A percentile compares a stretch with the other conserved stretches of the same genome.
Conservation (phyloP, 1,284 basidiomycete species). For the Ganoderma boninense region DNA sequence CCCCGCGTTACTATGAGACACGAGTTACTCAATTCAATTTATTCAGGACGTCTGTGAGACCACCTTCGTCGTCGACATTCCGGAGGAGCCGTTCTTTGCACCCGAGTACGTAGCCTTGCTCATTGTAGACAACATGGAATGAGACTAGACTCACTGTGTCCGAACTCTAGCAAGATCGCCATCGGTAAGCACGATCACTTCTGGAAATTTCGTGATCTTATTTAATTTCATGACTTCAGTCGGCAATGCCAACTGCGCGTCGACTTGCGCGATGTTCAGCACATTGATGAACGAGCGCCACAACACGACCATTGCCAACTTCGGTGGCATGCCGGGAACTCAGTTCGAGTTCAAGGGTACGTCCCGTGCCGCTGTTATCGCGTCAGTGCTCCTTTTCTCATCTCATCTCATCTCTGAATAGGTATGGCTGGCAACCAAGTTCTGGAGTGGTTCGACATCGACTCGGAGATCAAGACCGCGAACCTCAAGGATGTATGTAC, state of each 20-base stretch:
- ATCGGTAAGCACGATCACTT: constrained; percentile 49
- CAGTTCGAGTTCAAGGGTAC: constrained; percentile 64
- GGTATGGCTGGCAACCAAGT: constrained; percentile 76
- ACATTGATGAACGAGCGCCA: constrained; percentile 70
- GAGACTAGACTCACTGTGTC: no score
- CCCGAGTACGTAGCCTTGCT: constrained; percentile 47
- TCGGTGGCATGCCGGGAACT: constrained; percentile 66
- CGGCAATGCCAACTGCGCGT: constrained; percentile 63
- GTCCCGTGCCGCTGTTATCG: not conserved
- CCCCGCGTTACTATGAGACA: not conserved
- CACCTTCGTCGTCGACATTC: constrained; percentile 52
- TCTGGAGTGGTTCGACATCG: constrained; percentile 68
- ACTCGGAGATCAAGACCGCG: constrained; percentile 71
- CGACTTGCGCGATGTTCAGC: constrained; percentile 72
- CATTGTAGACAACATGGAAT: not conserved
- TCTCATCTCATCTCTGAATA: not conserved
- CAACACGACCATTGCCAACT: constrained; percentile 62
- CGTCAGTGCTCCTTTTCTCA: not conserved
- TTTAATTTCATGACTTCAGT: constrained; percentile 33
- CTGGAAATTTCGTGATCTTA: not conserved
- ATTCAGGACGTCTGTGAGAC: constrained; percentile 44
- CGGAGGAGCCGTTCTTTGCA: constrained; percentile 60
- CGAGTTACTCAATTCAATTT: not conserved
- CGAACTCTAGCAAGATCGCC: constrained; percentile 54
- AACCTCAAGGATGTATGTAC: constrained; percentile 59